Conservation (phyloP, 306 rosid species). For the Echinosophora koreensis region DNA sequence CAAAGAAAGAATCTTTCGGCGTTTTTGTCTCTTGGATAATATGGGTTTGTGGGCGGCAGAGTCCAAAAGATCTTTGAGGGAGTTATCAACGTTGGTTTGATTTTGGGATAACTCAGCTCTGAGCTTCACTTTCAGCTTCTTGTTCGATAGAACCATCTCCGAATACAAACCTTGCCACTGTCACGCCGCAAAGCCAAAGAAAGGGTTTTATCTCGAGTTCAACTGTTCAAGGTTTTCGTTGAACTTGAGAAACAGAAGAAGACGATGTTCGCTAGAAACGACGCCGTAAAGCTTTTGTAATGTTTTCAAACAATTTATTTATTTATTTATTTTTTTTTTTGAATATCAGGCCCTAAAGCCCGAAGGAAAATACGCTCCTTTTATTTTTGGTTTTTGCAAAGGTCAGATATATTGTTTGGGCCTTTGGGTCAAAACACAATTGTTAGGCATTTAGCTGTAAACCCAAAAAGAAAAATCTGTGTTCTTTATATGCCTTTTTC, state of each 20-base stretch:
- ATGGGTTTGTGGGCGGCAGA: constrained; percentile 56
- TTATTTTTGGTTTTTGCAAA: too few relatives aligned
- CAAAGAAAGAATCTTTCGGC: constrained; percentile 56
- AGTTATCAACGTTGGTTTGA: constrained; percentile 30
- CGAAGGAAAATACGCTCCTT: too few relatives aligned
- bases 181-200: background rate
- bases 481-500: too few relatives aligned
- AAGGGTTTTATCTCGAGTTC: background rate
- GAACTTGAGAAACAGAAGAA: background rate
- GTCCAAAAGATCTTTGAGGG: constrained; percentile 61
- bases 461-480: too few relatives aligned
- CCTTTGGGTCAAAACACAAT: too few relatives aligned
- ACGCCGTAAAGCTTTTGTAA: constrained; percentile 23
- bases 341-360: too few relatives aligned
- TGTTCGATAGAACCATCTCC: constrained; percentile 90
- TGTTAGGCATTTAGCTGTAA: too few relatives aligned
- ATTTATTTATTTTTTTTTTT: too few relatives aligned
- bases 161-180: background rate
- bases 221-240: constrained; percentile 8
- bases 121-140: constrained; percentile 78
- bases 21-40: constrained; percentile 85
- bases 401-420: too few relatives aligned
- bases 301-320: too few relatives aligned
- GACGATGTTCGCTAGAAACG: constrained; percentile 22
- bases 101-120: constrained; percentile 60